A percentile compares a stretch with the other conserved stretches of the same genome.
Evolutionary conservation across 352 stramenopile genomes (phyloP).

Genomic region (Saprolegnia diclina): DNA sequence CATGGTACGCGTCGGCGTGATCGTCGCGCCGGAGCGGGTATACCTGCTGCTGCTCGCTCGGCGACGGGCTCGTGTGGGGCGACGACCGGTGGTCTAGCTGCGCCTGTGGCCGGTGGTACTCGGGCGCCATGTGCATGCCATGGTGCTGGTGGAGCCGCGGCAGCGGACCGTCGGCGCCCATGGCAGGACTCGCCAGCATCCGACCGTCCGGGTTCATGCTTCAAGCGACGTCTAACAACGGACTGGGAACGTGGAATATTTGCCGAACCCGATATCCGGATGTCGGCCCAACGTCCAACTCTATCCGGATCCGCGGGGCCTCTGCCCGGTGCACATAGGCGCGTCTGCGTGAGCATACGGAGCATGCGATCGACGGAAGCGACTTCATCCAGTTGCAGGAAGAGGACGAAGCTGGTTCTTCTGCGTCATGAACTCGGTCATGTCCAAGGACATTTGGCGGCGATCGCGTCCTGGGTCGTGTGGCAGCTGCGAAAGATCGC

Average conservation of each 20-base stretch:
- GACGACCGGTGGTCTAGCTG: not conserved
- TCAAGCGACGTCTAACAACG: not conserved
- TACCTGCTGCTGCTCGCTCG: conserved; percentile 6
- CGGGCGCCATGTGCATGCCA: too few relatives aligned
- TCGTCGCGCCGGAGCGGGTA: not conserved
- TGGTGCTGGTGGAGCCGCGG: not conserved
- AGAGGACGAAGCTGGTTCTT: too few relatives aligned
- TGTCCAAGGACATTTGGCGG: too few relatives aligned
- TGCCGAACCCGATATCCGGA: not conserved
- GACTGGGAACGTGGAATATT: not conserved
- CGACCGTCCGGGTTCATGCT: not conserved
- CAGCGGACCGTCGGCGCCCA: not conserved
- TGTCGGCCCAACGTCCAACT: not conserved
- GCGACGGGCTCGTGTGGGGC: conserved; percentile 1
- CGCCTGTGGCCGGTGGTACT: not conserved
- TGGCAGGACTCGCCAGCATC: not conserved
- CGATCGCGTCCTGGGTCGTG: too few relatives aligned
- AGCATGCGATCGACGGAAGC: too few relatives aligned
- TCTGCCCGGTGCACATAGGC: not conserved
- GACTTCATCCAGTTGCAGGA: too few relatives aligned
- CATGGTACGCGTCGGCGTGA: not conserved
- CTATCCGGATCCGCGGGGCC: not conserved
- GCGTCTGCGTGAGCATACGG: too few relatives aligned
- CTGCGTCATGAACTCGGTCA: too few relatives aligned
- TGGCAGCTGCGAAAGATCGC: too few relatives aligned